Base-by-base conservation (phyloP, 148 eudicot species). In the Cornus florida region DNA sequence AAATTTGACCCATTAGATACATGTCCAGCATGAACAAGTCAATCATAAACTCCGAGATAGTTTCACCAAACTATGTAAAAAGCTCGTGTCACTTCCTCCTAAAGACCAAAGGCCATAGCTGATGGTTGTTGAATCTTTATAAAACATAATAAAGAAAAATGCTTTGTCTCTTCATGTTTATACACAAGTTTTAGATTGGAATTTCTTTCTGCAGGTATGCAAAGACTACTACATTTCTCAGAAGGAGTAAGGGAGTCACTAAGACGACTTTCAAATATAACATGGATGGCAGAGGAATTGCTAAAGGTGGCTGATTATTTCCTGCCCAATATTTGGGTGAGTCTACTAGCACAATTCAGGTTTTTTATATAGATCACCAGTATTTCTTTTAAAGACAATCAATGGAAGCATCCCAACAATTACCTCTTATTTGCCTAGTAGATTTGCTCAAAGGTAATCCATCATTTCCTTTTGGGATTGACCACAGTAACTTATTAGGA, bases 261-360 rank as follows among this genome's bases (percentile, higher is more conserved):
- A 31, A 83, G 91, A 80, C 86, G 91, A 50, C 83, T 89, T 31
- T 85, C 92, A 19, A 78, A 68, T 41, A 75, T 83, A 6, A 83
- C 88, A 56, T 89, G 92, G 92, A 87, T 89, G 87, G 92, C 92
- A 48, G 90, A 87, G 75, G 92, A 89, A 76, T 74, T 89, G 79
- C 84, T 87, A 5, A 85, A 85, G 72, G 92, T 89, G 62, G 92
- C 90, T 70, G 87, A 89, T 68, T 87, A 85, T 80, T 75, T 85
- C 76, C 87, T 77, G 79, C 92, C 90, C 7, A 85, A 89, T 77
- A 87, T 85, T 83, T 89, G 92, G 92, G 92, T 89, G 76, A 87
- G 91, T 73, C 46, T 67, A 50, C 38, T 66, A 32, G 20, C 19
- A 38, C 77, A 33, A 23, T 53, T 65, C 76, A 53, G 28, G 14